Evolutionary conservation across 805 yeast genomes (phyloP).

Genomic region (Starmerella sirachaensis): DNA sequence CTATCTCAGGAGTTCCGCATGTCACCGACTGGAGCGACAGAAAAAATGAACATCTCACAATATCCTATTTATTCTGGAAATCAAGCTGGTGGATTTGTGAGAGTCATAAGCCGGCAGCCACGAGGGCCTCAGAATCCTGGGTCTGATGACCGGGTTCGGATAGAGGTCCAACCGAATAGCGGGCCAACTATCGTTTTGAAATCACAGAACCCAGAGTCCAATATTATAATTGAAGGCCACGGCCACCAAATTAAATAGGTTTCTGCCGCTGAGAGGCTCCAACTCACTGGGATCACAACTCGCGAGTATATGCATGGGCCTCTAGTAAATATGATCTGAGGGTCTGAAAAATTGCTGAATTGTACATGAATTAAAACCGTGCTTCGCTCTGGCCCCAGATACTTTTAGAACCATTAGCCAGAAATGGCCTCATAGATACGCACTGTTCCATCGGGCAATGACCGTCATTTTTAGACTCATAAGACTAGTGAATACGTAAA

Average conservation of each 20-base stretch:
- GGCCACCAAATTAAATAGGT: not conserved
- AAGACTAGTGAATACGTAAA: too few relatives aligned
- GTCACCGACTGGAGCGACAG: conserved; percentile 7
- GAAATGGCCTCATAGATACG: too few relatives aligned
- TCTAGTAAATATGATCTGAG: too few relatives aligned
- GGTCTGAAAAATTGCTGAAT: too few relatives aligned
- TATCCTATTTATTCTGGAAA: conserved; percentile 6
- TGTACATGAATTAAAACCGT: too few relatives aligned
- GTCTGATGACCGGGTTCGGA: conserved; percentile 1
- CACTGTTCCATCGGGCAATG: too few relatives aligned
- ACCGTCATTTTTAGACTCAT: too few relatives aligned
- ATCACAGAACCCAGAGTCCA: not conserved
- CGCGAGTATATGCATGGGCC: too few relatives aligned
- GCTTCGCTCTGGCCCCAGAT: too few relatives aligned
- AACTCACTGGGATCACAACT: too few relatives aligned
- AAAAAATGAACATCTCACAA: conserved; percentile 11
- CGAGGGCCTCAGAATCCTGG: not conserved
- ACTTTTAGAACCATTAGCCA: too few relatives aligned
- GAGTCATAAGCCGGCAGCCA: conserved; percentile 8
- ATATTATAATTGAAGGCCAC: conserved; percentile 1
- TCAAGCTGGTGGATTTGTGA: conserved; percentile 1
- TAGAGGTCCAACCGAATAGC: conserved; percentile 8
- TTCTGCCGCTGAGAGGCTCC: not conserved
- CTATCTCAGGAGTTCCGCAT: conserved; percentile 14
- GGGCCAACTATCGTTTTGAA: conserved; percentile 1